A percentile compares a stretch with the other conserved stretches of the same genome.
Conservation (phyloP, 192 early-diverging fungal genomes). For the Coemansia furcata region DNA sequence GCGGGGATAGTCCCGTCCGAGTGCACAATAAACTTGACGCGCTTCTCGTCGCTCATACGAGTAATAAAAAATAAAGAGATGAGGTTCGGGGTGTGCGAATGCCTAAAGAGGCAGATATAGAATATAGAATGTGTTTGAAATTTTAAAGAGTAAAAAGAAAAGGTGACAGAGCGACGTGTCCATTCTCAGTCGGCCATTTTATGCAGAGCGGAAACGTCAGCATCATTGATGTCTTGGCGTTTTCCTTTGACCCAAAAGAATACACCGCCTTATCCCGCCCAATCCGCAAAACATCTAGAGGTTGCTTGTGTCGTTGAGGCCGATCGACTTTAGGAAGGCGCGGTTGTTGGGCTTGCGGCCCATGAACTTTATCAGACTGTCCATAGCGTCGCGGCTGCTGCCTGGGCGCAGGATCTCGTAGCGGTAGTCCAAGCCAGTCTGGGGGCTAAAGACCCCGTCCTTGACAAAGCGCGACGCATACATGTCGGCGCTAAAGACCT, state of each 20-base stretch:
- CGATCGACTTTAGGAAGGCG: constrained; percentile 77
- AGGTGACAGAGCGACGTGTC: background rate
- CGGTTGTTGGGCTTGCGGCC: constrained; percentile 77
- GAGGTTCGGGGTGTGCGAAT: background rate
- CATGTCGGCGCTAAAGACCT: constrained; percentile 84
- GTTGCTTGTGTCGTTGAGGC: constrained; percentile 22
- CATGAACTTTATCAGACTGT: constrained; percentile 62
- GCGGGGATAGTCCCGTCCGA: constrained; percentile 24
- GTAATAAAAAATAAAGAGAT: constrained; percentile 3
- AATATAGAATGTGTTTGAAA: background rate
- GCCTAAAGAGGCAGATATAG: background rate
- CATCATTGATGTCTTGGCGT: background rate
- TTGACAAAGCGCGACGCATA: constrained; percentile 67
- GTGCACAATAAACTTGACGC: constrained; percentile 19
- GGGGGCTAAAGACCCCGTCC: constrained; percentile 55
- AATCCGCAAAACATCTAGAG: background rate
- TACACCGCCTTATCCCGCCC: background rate
- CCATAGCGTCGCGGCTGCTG: constrained; percentile 67
- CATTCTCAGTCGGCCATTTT: background rate
- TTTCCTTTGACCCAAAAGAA: background rate
- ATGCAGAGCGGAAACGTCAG: background rate
- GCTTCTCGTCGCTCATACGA: constrained; percentile 47
- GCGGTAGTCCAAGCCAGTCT: constrained; percentile 70
- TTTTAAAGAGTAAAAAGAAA: background rate
- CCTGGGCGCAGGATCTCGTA: constrained; percentile 71